These are phyloP conservation scores for Acanthamoeba sp. DNA, from an alignment of 208 protist species.

Conservation along the genomic window DNA sequence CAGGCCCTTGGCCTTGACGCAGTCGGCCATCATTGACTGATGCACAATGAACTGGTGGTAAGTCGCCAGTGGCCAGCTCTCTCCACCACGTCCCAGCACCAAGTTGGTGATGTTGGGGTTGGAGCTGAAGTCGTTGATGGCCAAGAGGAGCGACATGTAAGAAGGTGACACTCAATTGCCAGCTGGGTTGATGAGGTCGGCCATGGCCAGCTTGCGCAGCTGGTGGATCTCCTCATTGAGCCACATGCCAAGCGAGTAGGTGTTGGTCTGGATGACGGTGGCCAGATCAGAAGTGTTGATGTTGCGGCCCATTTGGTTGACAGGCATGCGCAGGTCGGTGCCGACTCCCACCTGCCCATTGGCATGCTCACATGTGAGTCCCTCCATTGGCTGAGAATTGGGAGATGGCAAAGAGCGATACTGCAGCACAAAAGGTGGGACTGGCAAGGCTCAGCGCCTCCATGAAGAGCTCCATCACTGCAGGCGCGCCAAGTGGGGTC, in stretches of 20 bases:
- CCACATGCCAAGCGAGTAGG: conserved; percentile 29
- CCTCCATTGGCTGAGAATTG: no score
- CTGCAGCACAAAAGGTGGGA: not conserved
- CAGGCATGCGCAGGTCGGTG: not conserved
- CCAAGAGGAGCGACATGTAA: not conserved
- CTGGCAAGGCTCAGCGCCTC: not conserved
- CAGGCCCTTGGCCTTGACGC: not conserved
- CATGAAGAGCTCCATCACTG: not conserved
- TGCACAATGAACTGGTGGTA: not conserved
- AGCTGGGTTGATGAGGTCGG: conserved; percentile 6
- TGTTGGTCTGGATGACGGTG: not conserved
- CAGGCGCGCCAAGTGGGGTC: not conserved
- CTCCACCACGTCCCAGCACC: not conserved
- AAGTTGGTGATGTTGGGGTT: not conserved
- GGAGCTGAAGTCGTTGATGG: conserved; percentile 46
- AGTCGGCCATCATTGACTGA: not conserved
- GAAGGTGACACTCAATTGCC: conserved; percentile 20
- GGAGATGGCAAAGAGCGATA: not conserved
- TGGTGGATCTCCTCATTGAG: not conserved
- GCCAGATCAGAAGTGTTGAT: not conserved
- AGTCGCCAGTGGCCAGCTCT: conserved; percentile 1
- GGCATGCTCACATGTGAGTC: no score
- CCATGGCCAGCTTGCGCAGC: not conserved
- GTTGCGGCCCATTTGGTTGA: not conserved
- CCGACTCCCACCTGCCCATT: not conserved